Evolutionary conservation across 352 stramenopile species (phyloP).

Genomic region (Globisporangium alternatum): DNA sequence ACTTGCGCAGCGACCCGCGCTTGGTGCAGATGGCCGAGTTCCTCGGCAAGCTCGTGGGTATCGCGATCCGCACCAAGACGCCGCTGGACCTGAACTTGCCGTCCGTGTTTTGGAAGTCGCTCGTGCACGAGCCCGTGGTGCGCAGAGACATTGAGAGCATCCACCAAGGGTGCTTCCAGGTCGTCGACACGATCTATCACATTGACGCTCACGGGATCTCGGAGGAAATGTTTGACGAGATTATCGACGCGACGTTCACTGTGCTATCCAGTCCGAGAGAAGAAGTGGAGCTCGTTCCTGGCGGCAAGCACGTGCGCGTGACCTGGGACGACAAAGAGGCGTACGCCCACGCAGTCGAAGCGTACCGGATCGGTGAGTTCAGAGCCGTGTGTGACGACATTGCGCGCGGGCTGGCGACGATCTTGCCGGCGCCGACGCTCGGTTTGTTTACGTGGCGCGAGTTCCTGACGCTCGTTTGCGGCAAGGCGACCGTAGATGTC

Average conservation of each 20-base stretch:
- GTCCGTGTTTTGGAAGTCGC: slow-evolving; percentile 90
- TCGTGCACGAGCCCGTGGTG: slow-evolving; percentile 78
- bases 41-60: slow-evolving; percentile 93
- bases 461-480: slow-evolving; percentile 87
- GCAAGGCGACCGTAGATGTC: slow-evolving; percentile 87
- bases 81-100: slow-evolving; percentile 91
- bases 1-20: slow-evolving; percentile 43
- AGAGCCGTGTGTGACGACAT: slow-evolving; percentile 70
- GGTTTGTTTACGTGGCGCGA: slow-evolving; percentile 88
- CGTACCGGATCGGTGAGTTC: slow-evolving; percentile 82
- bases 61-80: slow-evolving; percentile 92
- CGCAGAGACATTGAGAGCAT: slow-evolving; percentile 83
- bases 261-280: slow-evolving; percentile 81
- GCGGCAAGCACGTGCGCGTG: slow-evolving; percentile 76
- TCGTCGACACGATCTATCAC: slow-evolving; percentile 88
- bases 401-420: slow-evolving; percentile 78
- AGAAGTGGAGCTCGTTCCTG: slow-evolving; percentile 77
- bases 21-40: slow-evolving; percentile 91
- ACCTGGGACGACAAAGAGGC: slow-evolving; percentile 89
- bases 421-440: slow-evolving; percentile 76
- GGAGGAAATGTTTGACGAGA: slow-evolving; percentile 87
- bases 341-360: slow-evolving; percentile 77
- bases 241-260: slow-evolving; percentile 89
- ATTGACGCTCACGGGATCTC: slow-evolving; percentile 77
- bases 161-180: slow-evolving; percentile 81